Conservation (phyloP, 768 basidiomycete genomes). For the Boletus eberwhitei region DNA sequence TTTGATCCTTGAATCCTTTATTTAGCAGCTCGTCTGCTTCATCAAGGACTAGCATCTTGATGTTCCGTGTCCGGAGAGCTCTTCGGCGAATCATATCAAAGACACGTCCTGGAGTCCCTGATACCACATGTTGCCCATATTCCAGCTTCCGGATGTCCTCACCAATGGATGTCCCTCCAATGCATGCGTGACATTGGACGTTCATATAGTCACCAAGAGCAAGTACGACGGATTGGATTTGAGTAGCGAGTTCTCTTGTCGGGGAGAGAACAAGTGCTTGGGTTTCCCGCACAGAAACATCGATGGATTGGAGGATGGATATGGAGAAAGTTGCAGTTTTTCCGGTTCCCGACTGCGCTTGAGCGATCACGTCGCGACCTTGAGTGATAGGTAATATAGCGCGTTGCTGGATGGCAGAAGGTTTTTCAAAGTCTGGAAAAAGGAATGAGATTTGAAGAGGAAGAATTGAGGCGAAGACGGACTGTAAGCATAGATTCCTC, state of each 20-base stretch:
- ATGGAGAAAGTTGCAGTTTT: conserved; percentile 99
- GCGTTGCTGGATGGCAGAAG: conserved; percentile 97
- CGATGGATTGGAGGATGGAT: conserved; percentile 96
- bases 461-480: conserved; percentile 23
- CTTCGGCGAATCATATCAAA: conserved; percentile 98
- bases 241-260: conserved; percentile 98
- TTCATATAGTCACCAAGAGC: conserved; percentile 99
- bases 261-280: conserved; percentile 96
- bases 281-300: conserved; percentile 89
- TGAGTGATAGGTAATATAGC: conserved; percentile 95
- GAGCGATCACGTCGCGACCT: conserved; percentile 97
- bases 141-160: conserved; percentile 98
- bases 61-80: conserved; percentile 89
- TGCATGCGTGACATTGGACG: conserved; percentile 97
- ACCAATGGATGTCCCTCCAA: conserved; percentile 94
- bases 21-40: conserved; percentile 96
- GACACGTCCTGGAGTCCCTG: conserved; percentile 95
- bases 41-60: conserved; percentile 96
- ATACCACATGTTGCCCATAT: conserved; percentile 96
- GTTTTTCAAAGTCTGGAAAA: conserved; percentile 85
- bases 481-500: conserved; percentile 99
- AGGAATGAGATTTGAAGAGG: conserved; percentile 1
- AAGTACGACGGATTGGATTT: conserved; percentile 95
- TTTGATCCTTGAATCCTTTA: conserved; percentile 99
- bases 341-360: conserved; percentile 98